These are phyloP conservation scores for Daedaleopsis sinensis DNA, from an alignment of 768 basidiomycete genomes.

Conservation along the genomic window DNA sequence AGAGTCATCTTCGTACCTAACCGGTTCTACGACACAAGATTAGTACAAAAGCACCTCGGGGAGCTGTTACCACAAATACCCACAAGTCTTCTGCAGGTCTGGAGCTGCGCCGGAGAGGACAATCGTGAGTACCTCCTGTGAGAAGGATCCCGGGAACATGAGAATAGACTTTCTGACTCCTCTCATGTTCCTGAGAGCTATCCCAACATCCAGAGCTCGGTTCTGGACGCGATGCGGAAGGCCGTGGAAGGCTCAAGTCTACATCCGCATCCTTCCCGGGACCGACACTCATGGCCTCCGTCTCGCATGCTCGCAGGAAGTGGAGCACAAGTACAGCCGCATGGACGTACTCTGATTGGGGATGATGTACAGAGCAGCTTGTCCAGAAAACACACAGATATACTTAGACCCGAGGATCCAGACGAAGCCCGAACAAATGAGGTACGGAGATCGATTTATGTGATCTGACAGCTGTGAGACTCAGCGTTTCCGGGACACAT, in stretches of 20 bases:
- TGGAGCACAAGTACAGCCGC: neutral
- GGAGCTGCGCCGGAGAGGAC: neutral
- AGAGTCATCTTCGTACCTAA: neutral
- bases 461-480: neutral
- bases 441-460: neutral
- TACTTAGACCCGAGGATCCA: neutral
- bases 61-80: too few species aligned
- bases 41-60: neutral
- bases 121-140: neutral
- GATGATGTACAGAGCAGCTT: neutral
- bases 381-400: neutral
- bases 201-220: neutral
- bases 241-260: neutral
- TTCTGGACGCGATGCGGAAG: neutral
- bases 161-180: conserved; percentile 6
- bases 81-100: too few species aligned
- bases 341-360: neutral
- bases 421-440: neutral
- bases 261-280: neutral
- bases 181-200: conserved; percentile 8
- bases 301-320: conserved; percentile 6
- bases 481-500: neutral
- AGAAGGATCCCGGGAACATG: conserved; percentile 8
- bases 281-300: neutral
- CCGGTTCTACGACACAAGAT: neutral